These are phyloP conservation scores for Blastomyces silverae DNA, from an alignment of 2,329 filamentous ascomycete genomes.

Conservation along the genomic window DNA sequence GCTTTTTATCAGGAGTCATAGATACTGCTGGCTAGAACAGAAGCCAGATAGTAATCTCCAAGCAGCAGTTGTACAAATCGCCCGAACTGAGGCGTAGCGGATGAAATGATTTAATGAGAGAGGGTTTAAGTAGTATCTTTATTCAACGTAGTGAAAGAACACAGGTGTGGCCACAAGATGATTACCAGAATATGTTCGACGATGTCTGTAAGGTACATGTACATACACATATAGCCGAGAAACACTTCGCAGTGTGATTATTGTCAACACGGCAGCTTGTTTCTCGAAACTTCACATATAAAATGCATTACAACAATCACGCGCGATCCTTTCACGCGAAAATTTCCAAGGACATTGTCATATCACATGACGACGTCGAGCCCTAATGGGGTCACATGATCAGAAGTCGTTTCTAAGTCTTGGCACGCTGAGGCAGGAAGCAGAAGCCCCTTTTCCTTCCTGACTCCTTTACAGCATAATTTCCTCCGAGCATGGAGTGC, in stretches of 20 bases:
- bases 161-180: background rate
- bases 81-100: background rate
- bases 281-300: background rate
- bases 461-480: too few relatives aligned
- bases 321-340: too few relatives aligned
- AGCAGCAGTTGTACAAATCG: background rate
- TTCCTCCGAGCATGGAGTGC: too few relatives aligned
- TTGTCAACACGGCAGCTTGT: background rate
- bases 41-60: background rate
- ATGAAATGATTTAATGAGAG: background rate
- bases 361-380: background rate
- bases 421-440: too few relatives aligned
- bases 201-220: background rate
- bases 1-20: constrained; percentile 29
- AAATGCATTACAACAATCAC: background rate
- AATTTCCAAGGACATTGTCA: background rate
- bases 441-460: too few relatives aligned
- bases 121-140: background rate
- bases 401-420: too few relatives aligned
- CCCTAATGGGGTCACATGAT: too few relatives aligned
- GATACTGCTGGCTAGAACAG: constrained; percentile 1
- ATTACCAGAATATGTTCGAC: background rate
- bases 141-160: background rate
- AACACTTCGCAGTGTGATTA: background rate
- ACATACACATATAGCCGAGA: background rate